phyloP scores from a whole-genome alignment of 352 stramenopile species.

The Pythium rishiriense region DNA sequence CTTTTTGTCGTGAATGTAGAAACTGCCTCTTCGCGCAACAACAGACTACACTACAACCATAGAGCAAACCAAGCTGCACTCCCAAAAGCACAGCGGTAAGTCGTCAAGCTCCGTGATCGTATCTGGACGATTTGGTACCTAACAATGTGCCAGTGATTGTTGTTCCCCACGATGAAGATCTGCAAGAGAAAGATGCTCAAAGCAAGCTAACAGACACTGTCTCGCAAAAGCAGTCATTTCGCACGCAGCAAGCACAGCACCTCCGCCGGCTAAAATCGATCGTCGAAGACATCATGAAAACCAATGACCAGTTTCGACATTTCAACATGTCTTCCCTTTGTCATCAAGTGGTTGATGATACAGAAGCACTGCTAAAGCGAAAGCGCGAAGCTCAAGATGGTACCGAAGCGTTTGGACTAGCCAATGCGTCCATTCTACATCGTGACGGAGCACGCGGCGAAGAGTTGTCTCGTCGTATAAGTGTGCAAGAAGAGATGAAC shows the following conservation, averaged over 20 bases:
- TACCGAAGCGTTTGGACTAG: neutral
- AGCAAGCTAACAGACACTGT: neutral
- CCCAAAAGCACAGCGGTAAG: too few relatives aligned
- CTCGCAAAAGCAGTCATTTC: constrained; percentile 11
- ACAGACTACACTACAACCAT: too few relatives aligned
- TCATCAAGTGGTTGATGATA: neutral
- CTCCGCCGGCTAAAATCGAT: constrained; percentile 9
- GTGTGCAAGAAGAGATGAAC: constrained; percentile 1
- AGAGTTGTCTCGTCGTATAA: neutral
- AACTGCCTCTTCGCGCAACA: too few relatives aligned
- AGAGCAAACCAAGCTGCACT: too few relatives aligned
- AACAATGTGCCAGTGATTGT: neutral
- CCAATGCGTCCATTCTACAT: neutral
- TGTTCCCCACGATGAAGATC: constrained; percentile 13
- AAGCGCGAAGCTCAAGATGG: constrained; percentile 2
- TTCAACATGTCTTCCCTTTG: constrained; percentile 17
- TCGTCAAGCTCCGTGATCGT: too few relatives aligned
- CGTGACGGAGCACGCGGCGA: neutral
- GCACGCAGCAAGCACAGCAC: constrained; percentile 15
- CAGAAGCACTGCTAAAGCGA: neutral
- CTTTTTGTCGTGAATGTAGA: too few relatives aligned
- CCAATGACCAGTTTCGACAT: constrained; percentile 19
- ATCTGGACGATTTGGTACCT: too few relatives aligned
- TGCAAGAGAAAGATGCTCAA: neutral
- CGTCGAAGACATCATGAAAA: constrained; percentile 22